Percentiles rank a stretch among this genome's conserved stretches.
Conservation (phyloP, 768 basidiomycete species). For the Tylopilus sp. region DNA sequence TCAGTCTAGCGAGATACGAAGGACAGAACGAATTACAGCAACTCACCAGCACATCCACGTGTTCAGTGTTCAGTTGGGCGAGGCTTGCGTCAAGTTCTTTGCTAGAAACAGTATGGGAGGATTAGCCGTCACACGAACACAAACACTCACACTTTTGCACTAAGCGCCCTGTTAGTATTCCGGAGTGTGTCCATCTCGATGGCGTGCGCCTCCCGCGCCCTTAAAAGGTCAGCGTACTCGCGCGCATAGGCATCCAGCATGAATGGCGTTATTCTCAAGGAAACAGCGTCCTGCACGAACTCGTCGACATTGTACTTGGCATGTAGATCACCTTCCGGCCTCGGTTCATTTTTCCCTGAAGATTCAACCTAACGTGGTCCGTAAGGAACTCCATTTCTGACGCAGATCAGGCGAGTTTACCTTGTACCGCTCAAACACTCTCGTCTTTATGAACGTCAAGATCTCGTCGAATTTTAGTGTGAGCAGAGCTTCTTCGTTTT, state of each 20-base stretch:
- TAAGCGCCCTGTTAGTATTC: slow-evolving; percentile 72
- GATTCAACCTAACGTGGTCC: slow-evolving; percentile 25
- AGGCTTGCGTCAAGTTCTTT: slow-evolving; percentile 77
- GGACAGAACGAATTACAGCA: background rate
- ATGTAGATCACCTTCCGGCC: slow-evolving; percentile 9
- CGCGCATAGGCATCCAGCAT: slow-evolving; percentile 89
- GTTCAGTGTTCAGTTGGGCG: slow-evolving; percentile 78
- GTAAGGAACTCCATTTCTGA: background rate
- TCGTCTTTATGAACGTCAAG: slow-evolving; percentile 75
- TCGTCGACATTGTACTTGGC: slow-evolving; percentile 65
- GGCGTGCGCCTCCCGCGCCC: slow-evolving; percentile 78
- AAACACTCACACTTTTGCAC: slow-evolving; percentile 72
- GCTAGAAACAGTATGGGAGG: slow-evolving; percentile 37
- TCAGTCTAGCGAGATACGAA: slow-evolving; percentile 25
- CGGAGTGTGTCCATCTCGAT: slow-evolving; percentile 80
- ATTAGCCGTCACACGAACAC: background rate
- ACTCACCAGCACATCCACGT: slow-evolving; percentile 69
- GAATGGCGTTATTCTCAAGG: slow-evolving; percentile 87
- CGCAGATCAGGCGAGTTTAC: slow-evolving; percentile 21
- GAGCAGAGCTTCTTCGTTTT: slow-evolving; percentile 80
- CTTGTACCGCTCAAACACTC: slow-evolving; percentile 82
- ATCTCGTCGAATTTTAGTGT: slow-evolving; percentile 90
- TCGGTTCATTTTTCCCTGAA: slow-evolving; percentile 23
- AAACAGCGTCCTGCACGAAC: slow-evolving; percentile 85
- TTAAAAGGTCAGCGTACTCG: slow-evolving; percentile 82